Evolutionary conservation across 257 asterid genomes (phyloP).

Genomic region (Petrea volubilis): DNA sequence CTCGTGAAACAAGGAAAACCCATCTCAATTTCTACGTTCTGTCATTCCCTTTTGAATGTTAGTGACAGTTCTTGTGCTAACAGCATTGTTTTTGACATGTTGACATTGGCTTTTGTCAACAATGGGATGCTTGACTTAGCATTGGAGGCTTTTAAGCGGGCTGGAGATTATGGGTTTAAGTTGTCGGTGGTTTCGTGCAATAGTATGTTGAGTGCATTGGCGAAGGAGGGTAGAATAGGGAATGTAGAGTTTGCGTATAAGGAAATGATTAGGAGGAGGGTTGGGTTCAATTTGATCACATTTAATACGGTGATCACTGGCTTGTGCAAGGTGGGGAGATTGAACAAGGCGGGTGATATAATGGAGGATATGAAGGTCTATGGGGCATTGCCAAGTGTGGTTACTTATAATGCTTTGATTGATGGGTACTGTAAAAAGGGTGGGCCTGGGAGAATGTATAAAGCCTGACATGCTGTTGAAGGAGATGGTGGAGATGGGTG

Average conservation of each 20-base stretch:
- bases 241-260: conserved; percentile 59
- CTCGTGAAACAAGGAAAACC: conserved; percentile 38
- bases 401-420: conserved; percentile 70
- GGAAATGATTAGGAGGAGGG: conserved; percentile 77
- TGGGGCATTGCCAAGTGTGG: conserved; percentile 63
- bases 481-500: conserved; percentile 69
- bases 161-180: conserved; percentile 72
- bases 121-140: conserved; percentile 53
- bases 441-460: conserved; percentile 68
- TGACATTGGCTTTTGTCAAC: conserved; percentile 51
- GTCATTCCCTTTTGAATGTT: conserved; percentile 50
- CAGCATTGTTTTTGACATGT: conserved; percentile 66
- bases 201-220: conserved; percentile 52
- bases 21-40: conserved; percentile 47
- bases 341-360: conserved; percentile 73
- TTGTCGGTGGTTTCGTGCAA: conserved; percentile 65
- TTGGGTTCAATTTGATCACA: conserved; percentile 48
- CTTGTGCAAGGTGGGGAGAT: conserved; percentile 76
- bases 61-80: conserved; percentile 55
- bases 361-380: conserved; percentile 77
- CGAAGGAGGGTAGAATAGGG: conserved; percentile 46
- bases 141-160: conserved; percentile 73
- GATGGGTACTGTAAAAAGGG: conserved; percentile 80
- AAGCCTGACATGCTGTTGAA: conserved; percentile 62
- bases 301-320: conserved; percentile 71